Conservation (phyloP, 331 rosid species). For the Acacia pycnantha region DNA sequence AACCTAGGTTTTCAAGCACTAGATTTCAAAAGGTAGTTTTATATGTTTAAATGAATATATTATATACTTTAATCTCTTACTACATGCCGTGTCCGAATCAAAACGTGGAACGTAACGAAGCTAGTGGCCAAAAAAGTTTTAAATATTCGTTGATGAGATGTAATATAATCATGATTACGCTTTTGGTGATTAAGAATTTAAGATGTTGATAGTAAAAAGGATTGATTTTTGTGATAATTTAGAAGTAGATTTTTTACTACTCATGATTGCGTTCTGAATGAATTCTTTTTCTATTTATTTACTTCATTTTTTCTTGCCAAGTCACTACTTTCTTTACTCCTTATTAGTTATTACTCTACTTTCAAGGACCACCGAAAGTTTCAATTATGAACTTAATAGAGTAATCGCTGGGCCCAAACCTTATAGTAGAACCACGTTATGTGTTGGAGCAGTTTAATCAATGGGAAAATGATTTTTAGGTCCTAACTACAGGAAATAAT, state of each 20-base stretch:
- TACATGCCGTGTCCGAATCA: neutral
- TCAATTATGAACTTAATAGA: too few species aligned
- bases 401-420: too few species aligned
- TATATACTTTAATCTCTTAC: neutral
- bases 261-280: neutral
- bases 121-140: neutral
- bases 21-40: neutral
- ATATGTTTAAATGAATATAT: neutral
- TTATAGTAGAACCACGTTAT: too few species aligned
- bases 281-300: too few species aligned
- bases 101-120: neutral
- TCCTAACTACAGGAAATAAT: too few species aligned
- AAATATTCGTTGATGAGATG: neutral
- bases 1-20: neutral
- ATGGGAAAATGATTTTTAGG: too few species aligned
- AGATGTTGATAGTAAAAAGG: neutral
- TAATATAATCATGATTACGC: neutral
- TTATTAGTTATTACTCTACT: too few species aligned
- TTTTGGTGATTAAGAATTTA: neutral
- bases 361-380: too few species aligned
- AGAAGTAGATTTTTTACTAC: too few species aligned
- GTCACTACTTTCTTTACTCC: neutral
- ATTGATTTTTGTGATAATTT: neutral
- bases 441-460: too few species aligned
- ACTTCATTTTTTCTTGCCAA: neutral